phyloP scores from a whole-genome alignment of 371 early-diverging fungal species.

The Mucor indicus region DNA sequence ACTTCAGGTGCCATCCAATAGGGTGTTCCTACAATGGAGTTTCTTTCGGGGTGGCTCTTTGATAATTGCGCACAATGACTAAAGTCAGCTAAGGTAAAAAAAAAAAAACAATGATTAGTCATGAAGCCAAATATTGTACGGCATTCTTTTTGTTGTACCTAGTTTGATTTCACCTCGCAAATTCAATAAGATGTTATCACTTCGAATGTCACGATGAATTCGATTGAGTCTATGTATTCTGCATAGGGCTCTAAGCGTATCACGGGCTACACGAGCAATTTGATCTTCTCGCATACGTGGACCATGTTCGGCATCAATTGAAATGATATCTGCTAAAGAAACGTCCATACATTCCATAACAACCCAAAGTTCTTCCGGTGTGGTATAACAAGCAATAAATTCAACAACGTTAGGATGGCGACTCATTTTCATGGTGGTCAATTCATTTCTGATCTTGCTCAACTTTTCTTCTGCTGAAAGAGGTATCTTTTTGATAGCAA shows the following conservation, averaged over 20 bases:
- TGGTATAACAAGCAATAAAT: slow-evolving; percentile 65
- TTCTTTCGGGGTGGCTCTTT: slow-evolving; percentile 57
- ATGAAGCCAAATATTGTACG: too few species aligned
- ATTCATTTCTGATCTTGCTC: slow-evolving; percentile 66
- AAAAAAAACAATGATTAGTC: background rate
- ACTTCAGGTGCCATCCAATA: slow-evolving; percentile 99
- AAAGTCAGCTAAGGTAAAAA: slow-evolving; percentile 59
- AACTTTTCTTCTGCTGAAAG: slow-evolving; percentile 62
- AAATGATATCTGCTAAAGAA: slow-evolving; percentile 73
- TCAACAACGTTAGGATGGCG: slow-evolving; percentile 71
- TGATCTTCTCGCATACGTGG: slow-evolving; percentile 53
- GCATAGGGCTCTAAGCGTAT: slow-evolving; percentile 82
- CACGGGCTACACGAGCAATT: slow-evolving; percentile 70
- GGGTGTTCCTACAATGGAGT: slow-evolving; percentile 73
- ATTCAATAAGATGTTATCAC: slow-evolving; percentile 78
- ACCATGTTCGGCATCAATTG: slow-evolving; percentile 51
- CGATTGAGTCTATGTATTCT: slow-evolving; percentile 89
- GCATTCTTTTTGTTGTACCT: too few species aligned
- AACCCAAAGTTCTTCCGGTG: slow-evolving; percentile 60
- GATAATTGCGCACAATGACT: slow-evolving; percentile 70
- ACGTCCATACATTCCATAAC: slow-evolving; percentile 83
- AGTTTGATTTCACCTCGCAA: slow-evolving; percentile 71
- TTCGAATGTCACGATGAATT: slow-evolving; percentile 94
- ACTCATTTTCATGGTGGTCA: slow-evolving; percentile 68
- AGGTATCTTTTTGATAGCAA: slow-evolving; percentile 74